Base-by-base conservation (phyloP, 2,329 filamentous ascomycete species). In the Stagonosporopsis tanaceti region DNA sequence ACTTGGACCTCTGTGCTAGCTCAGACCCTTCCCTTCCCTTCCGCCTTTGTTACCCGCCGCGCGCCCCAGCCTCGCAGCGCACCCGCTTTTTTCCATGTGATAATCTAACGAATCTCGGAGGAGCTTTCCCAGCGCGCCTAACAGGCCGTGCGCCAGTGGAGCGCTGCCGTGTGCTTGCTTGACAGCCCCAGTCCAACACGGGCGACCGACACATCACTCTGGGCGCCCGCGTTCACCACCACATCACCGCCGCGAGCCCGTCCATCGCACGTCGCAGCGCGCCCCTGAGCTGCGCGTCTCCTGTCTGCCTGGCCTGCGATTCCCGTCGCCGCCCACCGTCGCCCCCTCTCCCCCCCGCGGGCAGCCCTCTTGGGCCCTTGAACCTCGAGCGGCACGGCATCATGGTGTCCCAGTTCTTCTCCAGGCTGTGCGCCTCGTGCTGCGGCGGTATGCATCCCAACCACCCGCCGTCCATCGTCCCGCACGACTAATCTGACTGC, bases 351-450 rank as follows among this genome's bases (percentile, higher is more conserved):
- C 37, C 11, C 44, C 28, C 41, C 55, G n/a, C 37, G 40, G 46
- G 53, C 62, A 55, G 57, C 50, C 57, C 42, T 46, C 51, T 47
- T 46, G 47, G 44, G 42, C 48, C 69, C 66, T 60, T 62, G 62
- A 70, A 67, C 38, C 44, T 20, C 24, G 20, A 45, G 32, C 35
- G 63, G 60, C 64, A 61, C 62, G 62, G 70, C 63, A 47, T 32
- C 65, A 77, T 77, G 74, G 62, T 77, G 57, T 71, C 73, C 60
- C 63, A 63, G 61, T 59, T 75, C 62, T 76, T 72, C 67, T 70
- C 74, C 58, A 72, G 67, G 63, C 62, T 75, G 61, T 74, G 74
- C 63, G 64, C 65, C 57, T 68, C 67, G 60, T 77, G 75, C 71
- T 77, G 75, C 65, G 73, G 73, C 59, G 70, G 75, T 77, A 64